phyloP scores from a whole-genome alignment of 2,329 filamentous ascomycete species.

The Plenodomus biglobosus region DNA sequence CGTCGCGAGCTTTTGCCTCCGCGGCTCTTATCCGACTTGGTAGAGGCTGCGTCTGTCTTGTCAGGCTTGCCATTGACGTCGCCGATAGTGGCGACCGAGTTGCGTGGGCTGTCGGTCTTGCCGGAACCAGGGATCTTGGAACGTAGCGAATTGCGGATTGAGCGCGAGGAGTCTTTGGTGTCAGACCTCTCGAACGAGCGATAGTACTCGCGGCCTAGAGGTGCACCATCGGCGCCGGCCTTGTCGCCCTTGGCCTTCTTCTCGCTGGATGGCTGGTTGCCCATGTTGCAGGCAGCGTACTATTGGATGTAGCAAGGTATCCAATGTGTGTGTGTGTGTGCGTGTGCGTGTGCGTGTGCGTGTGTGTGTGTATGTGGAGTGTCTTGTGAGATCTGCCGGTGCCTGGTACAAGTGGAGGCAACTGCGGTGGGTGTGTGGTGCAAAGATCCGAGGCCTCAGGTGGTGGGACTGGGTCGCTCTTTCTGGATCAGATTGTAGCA shows the following conservation, averaged over 20 bases:
- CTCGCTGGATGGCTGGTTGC: conserved; percentile 71
- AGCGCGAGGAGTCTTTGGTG: conserved; percentile 88
- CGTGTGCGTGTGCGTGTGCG: too few relatives aligned
- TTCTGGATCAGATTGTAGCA: conserved; percentile 11
- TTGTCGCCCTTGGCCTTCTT: conserved; percentile 49
- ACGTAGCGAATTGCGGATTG: conserved; percentile 75
- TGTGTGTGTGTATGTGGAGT: conserved; percentile 6
- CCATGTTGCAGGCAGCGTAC: conserved; percentile 60
- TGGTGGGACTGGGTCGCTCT: conserved; percentile 14
- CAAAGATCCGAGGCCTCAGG: conserved; percentile 20
- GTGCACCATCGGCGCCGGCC: conserved; percentile 55
- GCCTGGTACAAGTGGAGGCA: conserved; percentile 9
- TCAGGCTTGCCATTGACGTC: conserved; percentile 58
- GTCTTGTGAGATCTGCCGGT: conserved; percentile 5
- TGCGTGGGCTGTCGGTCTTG: conserved; percentile 78
- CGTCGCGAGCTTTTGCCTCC: conserved; percentile 38
- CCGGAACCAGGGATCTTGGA: conserved; percentile 81
- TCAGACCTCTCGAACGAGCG: conserved; percentile 91
- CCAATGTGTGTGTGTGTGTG: conserved; percentile 6
- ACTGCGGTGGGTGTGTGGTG: conserved; percentile 17
- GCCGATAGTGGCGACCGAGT: conserved; percentile 64
- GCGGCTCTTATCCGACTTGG: conserved; percentile 68
- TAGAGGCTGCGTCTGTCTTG: conserved; percentile 72
- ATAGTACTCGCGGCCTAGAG: conserved; percentile 70
- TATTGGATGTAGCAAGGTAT: conserved; percentile 5